Evolutionary conservation across 2,329 filamentous ascomycete species (phyloP), one percentile per base, ranked within the genome.

Genomic region (Phialemonium atrogriseum): DNA sequence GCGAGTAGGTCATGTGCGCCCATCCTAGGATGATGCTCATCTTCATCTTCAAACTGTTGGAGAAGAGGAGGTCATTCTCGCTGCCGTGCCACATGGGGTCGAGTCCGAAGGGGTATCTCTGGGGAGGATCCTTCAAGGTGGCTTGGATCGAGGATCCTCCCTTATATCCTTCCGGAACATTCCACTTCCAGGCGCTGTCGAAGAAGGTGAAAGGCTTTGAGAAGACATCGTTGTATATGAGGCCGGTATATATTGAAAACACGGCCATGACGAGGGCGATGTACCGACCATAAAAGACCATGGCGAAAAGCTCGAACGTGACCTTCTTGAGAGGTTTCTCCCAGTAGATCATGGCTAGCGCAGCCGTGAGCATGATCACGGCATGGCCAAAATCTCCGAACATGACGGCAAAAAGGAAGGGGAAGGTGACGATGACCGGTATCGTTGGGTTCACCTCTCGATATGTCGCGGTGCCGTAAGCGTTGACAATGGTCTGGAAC

Each of bases 1-100:
- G 76, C 12, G 91, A 96, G 64, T 94, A 98, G 4, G 91, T 98
- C 91, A 98, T 98, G 65, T 95, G 88, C 37, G 77, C 77, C 91
- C 93, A 98, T 57, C 93, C 91, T 43, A 98, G 73, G 44, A 98
- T 76, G 54, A 98, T 95, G 66, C 85, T 93, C 63, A 98, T 84
- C 71, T 98, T 98, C 91, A 98, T 98, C 79, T 98, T 98, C 73
- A 91, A 93, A 60, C 84, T 93, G 80, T 98, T 98, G 56, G 77
- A 83, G 65, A 98, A 98, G 30, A 98, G 73, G 13, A 98, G 71
- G 39, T 93, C 83, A 50, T 98, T 98, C 50, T 96, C 89, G 10
- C 87, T 83, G 38, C 83, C 87, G 56, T 98, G 93, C 91, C 91
- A 98, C 51, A 81, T 84, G 79, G 81, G 94, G 54, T 98, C 91